Base-by-base conservation (phyloP, 2,329 filamentous ascomycete species). In the Davidsoniella neocaledoniae region DNA sequence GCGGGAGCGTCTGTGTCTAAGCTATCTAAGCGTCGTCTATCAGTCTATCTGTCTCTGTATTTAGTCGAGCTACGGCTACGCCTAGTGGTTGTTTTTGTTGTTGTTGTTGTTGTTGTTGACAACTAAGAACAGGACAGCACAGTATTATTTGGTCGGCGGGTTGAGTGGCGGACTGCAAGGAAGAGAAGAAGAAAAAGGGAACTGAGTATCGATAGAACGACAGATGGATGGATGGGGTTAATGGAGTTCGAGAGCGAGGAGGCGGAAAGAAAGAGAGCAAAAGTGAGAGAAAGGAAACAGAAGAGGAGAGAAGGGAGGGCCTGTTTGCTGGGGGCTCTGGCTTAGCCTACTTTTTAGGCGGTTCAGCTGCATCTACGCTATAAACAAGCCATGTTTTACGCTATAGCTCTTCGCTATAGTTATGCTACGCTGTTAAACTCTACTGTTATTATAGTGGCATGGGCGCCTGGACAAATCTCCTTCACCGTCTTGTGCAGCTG, bases 201-300 rank as follows among this genome's bases (percentile, higher is more conserved):
- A 43, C 33, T 39, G 44, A 41, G 40, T 50, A 50, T 50, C 39
- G 41, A 36, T 43, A 50, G 37, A 29, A 41, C 36, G 48, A 43
- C 48, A 46, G 48, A 46, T 23, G 26, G 25, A 40, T 36, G 12
- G 37, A 33, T 50, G 33, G 46, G 8, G 36, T 44, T 19, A 45
- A 46, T 49, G 36, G 42, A 37, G 26, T 38, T 29, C 37, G 44
- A 36, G 44, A n/a, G 14, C 43, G 29, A n/a, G 29, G 43, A 45
- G 29, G 29, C 36, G 44, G 43, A 29, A 43, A 23, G 43, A 40
- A 46, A 41, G 43, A 46, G 38, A 12, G 29, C 29, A 33, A 33
- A 33, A 33, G 29, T 4, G 33, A 5, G 21, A 23, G 21, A 23
- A 23, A 23, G 21, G 41, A 25, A 41, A 44, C 21, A 52, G 45